Base-by-base conservation (phyloP, 2,329 filamentous ascomycete species). In the Ophiocordyceps sinensis region DNA sequence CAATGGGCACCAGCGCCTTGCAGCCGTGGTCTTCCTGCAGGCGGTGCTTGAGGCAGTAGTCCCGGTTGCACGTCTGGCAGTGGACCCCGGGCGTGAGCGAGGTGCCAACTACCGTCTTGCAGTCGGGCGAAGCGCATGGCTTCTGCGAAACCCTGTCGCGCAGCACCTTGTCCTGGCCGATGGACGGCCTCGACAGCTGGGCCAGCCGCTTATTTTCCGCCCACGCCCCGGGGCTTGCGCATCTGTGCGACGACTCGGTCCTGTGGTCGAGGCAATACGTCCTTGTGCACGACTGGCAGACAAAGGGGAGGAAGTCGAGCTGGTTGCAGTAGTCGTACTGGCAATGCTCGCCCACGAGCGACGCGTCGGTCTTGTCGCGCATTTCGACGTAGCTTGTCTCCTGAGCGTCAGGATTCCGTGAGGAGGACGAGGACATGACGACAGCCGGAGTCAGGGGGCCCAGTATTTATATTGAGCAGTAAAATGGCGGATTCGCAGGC, bases 241-340 rank as follows among this genome's bases (percentile, higher is more conserved):
- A 82, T 55, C 77, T 74, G 65, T 98, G 93, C 0, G 85, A 67
- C 17, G 77, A 75, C 66, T 96, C 89, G 53, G 78, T 82, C 42
- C 89, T 84, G 69, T 98, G 91, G 57, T 96, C 89, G 49, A 94
- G 82, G 60, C 93, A 98, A 67, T 79, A 98, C 14, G 82, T 89
- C 44, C 76, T 74, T 48, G 60, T 74, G 65, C 91, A 98, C 51
- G 84, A 91, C 58, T 93, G 85, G 66, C 91, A 98, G 56, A 79
- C 74, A 62, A 96, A 96, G 4, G 91, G 91, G 5, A 98, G 77
- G 61, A 98, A 96, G 64, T 96, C 91, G 45, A 96, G 83, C 57
- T 91, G 84, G 58, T 88, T 82, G 70, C 91, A 98, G 70, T 86
- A 93, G 49, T 82, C 70, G 63, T 84, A 81, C 61, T 95, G 79